A percentile compares a stretch with the other conserved stretches of the same genome.
Conservation (phyloP, 257 asterid species). For the Solanum appendiculatum region DNA sequence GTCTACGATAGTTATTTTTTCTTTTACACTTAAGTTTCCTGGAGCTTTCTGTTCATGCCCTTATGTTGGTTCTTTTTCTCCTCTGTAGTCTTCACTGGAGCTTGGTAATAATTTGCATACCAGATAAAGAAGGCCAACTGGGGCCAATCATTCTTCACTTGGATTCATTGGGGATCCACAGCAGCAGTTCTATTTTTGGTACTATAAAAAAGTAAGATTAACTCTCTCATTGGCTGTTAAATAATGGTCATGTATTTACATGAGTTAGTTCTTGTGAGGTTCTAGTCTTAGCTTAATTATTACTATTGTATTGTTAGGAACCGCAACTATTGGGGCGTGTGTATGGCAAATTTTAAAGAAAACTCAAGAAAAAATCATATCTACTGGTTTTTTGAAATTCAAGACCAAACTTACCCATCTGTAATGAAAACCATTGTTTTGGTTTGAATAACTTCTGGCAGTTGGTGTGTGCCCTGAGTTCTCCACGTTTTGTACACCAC, state of each 20-base stretch:
- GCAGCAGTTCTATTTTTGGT: conserved; percentile 42
- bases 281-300: not conserved
- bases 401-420: not conserved
- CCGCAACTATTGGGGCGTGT: not conserved
- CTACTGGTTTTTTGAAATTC: not conserved
- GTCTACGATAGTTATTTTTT: not conserved
- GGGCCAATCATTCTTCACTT: conserved; percentile 75
- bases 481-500: not conserved
- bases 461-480: not conserved
- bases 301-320: not conserved
- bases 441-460: not conserved
- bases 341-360: not conserved
- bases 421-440: not conserved
- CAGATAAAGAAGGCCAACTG: conserved; percentile 57
- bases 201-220: conserved; percentile 53
- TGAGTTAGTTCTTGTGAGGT: not conserved
- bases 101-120: conserved; percentile 83
- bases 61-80: conserved; percentile 7
- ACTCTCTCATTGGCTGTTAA: not conserved
- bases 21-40: not conserved
- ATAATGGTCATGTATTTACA: not conserved
- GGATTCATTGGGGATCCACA: conserved; percentile 80
- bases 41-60: conserved; percentile 10
- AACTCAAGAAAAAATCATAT: not conserved
- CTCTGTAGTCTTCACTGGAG: conserved; percentile 83